phyloP scores from a whole-genome alignment of 225 moss, liverwort and hornwort species.

The Thuidium tamariscinum region DNA sequence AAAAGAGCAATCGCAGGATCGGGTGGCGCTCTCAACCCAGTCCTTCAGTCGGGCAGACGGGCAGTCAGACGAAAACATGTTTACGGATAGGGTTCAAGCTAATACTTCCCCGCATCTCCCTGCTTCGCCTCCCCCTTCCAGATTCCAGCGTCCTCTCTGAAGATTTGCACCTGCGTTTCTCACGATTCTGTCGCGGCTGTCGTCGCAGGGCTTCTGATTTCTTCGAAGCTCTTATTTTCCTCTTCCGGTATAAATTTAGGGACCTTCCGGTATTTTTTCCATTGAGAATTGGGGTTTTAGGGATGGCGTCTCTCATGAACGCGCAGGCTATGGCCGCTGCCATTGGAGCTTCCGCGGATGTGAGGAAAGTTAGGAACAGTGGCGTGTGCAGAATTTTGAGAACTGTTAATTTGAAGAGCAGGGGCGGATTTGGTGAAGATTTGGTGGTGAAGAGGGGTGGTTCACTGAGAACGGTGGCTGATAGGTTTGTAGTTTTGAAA shows the following conservation, averaged over 20 bases:
- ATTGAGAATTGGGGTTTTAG: not conserved
- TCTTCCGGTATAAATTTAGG: not conserved
- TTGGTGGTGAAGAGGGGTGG: not conserved
- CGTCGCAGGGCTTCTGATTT: not conserved
- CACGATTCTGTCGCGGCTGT: not conserved
- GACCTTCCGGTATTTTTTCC: not conserved
- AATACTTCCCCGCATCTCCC: not conserved
- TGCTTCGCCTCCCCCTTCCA: not conserved
- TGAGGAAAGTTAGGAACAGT: not conserved
- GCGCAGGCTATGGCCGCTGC: not conserved
- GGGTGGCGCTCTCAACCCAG: not conserved
- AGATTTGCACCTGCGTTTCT: not conserved
- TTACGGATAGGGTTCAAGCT: not conserved
- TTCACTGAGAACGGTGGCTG: not conserved
- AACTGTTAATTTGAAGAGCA: slow-evolving; percentile 25
- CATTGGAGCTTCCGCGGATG: not conserved
- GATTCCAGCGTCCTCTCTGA: not conserved
- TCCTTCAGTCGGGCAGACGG: not conserved
- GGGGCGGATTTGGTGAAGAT: slow-evolving; percentile 37
- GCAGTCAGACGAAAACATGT: not conserved
- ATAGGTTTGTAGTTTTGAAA: slow-evolving; percentile 10
- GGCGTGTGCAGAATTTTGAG: not conserved
- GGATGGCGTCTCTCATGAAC: not conserved
- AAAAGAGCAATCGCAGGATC: not conserved
- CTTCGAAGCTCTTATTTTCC: not conserved